These are phyloP conservation scores for Vigna reflexopilosa DNA, from an alignment of 306 rosid genomes.

Conservation along the genomic window DNA sequence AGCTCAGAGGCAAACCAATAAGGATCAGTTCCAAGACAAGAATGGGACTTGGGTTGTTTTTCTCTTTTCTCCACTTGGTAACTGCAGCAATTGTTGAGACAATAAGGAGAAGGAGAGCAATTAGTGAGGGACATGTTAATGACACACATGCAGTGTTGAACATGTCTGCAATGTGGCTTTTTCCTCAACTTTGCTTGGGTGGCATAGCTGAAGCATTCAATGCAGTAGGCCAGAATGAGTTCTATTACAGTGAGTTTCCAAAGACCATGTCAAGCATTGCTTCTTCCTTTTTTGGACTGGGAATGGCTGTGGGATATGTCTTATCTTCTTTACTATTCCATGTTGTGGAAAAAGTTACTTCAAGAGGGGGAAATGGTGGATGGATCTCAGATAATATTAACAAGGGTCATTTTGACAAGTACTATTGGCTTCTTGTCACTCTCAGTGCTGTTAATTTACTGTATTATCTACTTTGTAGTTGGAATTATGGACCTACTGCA, in stretches of 20 bases:
- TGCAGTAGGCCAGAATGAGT: constrained; percentile 70
- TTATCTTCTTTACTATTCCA: constrained; percentile 53
- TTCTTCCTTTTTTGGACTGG: constrained; percentile 57
- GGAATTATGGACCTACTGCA: constrained; percentile 67
- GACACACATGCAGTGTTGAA: constrained; percentile 48
- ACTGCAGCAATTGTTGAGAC: constrained; percentile 58
- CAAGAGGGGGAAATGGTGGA: constrained; percentile 60
- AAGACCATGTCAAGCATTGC: constrained; percentile 73
- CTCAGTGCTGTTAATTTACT: constrained; percentile 52
- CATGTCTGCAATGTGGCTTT: constrained; percentile 79
- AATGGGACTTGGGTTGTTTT: constrained; percentile 65
- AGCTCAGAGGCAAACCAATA: constrained; percentile 59
- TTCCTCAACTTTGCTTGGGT: constrained; percentile 58
- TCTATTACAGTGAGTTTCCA: constrained; percentile 73
- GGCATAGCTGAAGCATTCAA: constrained; percentile 79
- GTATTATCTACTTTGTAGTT: constrained; percentile 56
- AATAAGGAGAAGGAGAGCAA: constrained; percentile 53
- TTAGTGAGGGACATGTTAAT: constrained; percentile 43
- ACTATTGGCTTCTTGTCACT: constrained; percentile 62
- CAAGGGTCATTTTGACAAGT: constrained; percentile 61
- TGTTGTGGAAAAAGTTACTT: constrained; percentile 49
- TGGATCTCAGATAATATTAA: constrained; percentile 69
- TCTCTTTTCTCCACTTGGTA: constrained; percentile 54
- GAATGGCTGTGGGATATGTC: constrained; percentile 60
- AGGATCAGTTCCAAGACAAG: constrained; percentile 54